A percentile compares a stretch with the other conserved stretches of the same genome.
These are phyloP conservation scores for Chlorella vulgaris DNA, from an alignment of 139 green algal genomes.

Conservation along the genomic window DNA sequence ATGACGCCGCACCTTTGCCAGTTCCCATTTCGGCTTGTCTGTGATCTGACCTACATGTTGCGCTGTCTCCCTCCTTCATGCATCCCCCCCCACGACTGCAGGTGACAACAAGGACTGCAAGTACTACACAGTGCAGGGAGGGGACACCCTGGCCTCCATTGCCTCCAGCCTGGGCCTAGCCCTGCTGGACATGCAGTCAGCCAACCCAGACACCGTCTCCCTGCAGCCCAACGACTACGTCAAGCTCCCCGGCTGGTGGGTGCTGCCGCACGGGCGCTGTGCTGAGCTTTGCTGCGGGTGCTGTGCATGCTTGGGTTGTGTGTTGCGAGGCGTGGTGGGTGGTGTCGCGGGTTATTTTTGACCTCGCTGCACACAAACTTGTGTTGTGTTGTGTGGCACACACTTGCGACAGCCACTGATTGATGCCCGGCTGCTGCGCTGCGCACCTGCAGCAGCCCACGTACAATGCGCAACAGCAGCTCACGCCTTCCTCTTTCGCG, in stretches of 20 bases:
- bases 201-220: not conserved
- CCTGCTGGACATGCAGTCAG: not conserved
- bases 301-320: not conserved
- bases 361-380: not conserved
- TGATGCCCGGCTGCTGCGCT: no score
- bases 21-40: no score
- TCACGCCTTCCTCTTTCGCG: no score
- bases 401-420: no score
- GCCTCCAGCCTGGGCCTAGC: not conserved
- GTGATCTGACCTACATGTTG: no score
- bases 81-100: not conserved
- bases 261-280: not conserved
- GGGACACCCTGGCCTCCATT: slow-evolving; percentile 22
- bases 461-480: no score
- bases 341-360: no score
- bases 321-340: not conserved
- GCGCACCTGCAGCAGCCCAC: no score
- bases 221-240: slow-evolving; percentile 23
- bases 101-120: slow-evolving; percentile 10
- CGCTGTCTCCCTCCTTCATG: not conserved
- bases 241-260: slow-evolving; percentile 31
- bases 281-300: not conserved
- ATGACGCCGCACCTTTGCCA: no score
- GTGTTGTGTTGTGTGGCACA: no score
- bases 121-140: slow-evolving; percentile 29